Base-by-base conservation (phyloP, 169 alveolate species). In the Hammondia hammondi region DNA sequence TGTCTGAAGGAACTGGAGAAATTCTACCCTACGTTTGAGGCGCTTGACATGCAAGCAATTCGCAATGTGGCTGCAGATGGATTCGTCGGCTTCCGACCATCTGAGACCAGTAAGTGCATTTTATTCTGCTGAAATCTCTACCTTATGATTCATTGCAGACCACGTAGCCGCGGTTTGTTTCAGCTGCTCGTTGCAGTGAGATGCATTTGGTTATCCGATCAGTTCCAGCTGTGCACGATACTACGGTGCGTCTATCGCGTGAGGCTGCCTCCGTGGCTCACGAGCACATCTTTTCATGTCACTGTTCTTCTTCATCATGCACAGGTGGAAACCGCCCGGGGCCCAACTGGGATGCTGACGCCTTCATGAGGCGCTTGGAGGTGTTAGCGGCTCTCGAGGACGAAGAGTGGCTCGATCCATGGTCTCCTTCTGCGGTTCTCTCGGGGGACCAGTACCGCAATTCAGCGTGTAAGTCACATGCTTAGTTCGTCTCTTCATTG, bases 401-500 rank as follows among this genome's bases (percentile, higher is more conserved):
- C 52, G 94, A 52, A 48, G 89, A 90, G 24, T 90, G 94, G 94
- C 39, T 29, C 46, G 94, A 90, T 7, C 6, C 67, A 29, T 90
- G 94, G 94, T 90, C 94, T 32, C 94, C 94, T 32, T 27, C 88
- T 32, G 43, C 72, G 21, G 70, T 90, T 29, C 52, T 90, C 29
- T 17, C 67, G 57, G 37, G 52, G 3, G 88, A 90, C 17, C 48
- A 35, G 37, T 90, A 90, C 77, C 61, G 67, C 39, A 45, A 77
- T 21, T 27, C 94, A 24, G 77, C 73, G 3, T 52, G 94, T 90
- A 39, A 70, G 88, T 9, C 61, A 52, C 19, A 14, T 52, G 61
- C 19, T 52, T 52, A 14, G 61, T 52, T 52, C 3, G 2, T 52
- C 3, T 14, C 10, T 48, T 48, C 57, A 48, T 7, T 52, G 61